Evolutionary conservation across 148 eudicot species (phyloP), one percentile per base, ranked within the genome.

Genomic region (Polygonum aviculare): DNA sequence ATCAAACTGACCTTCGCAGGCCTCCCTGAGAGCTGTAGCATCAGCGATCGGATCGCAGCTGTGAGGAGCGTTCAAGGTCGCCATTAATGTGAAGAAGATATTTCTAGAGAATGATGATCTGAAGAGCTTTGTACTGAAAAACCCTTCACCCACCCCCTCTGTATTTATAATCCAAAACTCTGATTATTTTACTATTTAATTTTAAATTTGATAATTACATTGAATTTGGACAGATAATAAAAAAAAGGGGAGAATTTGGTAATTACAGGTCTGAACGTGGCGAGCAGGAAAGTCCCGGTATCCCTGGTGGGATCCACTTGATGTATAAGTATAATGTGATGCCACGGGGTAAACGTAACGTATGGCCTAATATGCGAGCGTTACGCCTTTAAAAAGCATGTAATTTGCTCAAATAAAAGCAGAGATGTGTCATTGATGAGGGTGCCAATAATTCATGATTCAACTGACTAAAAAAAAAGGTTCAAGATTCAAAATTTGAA

Each of bases 21-120:
- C 98, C 80, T 91, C 86, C 65, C 77, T 79, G 75, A 93, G 85
- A 40, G 86, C 88, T 75, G 90, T 91, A 31, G 97, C 98, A 87
- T 93, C 98, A 16, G 88, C 90, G 84, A 81, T 73, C 54, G 97
- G 88, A 81, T 94, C 93, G 76, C 87, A 76, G 72, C 87, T 76
- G 10, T 86, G 88, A 50, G 90, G 91, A 55, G 80, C 87, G 72
- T 83, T 63, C 31, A 93, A 83, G 82, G 93, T 91, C 65, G 93
- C 91, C 98, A 93, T 92, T 36, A 44, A 19, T 41, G 7, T 6
- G 15, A 40, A 33, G 18, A 12, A 0, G 19, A 67, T 5, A 15
- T 38, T 5, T 15, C 15, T 67, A 15, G 41, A n/a, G 3, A 38
- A 7, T 26, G 31, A 31, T 7, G 38, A 35, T 67, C 21, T 36